These are phyloP conservation scores for Suhomyces guaymorum DNA, from an alignment of 1,139 yeast genomes.

Conservation along the genomic window DNA sequence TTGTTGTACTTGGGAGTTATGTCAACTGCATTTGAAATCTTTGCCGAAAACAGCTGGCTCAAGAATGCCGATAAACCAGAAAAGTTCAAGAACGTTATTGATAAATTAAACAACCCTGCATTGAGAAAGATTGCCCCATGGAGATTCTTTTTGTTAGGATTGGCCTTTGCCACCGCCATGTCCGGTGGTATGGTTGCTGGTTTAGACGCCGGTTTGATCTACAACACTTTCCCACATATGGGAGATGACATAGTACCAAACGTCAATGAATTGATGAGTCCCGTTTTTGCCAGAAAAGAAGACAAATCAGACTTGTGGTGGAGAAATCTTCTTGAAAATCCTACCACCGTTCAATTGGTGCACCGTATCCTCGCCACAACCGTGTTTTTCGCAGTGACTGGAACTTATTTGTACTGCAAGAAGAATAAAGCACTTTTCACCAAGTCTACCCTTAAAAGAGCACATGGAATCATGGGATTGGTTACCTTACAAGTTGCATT, in stretches of 20 bases:
- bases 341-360: slow-evolving; percentile 90
- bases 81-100: slow-evolving; percentile 53
- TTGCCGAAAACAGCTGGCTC: slow-evolving; percentile 70
- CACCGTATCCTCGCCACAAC: slow-evolving; percentile 86
- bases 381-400: slow-evolving; percentile 72
- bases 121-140: slow-evolving; percentile 57
- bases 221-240: slow-evolving; percentile 96
- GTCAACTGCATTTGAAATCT: slow-evolving; percentile 82
- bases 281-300: slow-evolving; percentile 64
- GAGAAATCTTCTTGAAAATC: slow-evolving; percentile 94
- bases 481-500: slow-evolving; percentile 79
- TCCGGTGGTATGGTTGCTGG: slow-evolving; percentile 99
- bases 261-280: slow-evolving; percentile 70
- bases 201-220: slow-evolving; percentile 93
- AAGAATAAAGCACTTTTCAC: slow-evolving; percentile 66
- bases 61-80: slow-evolving; percentile 44
- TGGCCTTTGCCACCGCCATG: slow-evolving; percentile 88
- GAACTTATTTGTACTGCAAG: slow-evolving; percentile 61
- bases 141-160: slow-evolving; percentile 56
- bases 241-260: slow-evolving; percentile 80
- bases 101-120: slow-evolving; percentile 52
- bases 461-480: slow-evolving; percentile 75
- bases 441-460: slow-evolving; percentile 46
- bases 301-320: slow-evolving; percentile 78
- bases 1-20: slow-evolving; percentile 83